phyloP scores from a whole-genome alignment of 306 rosid species.

The Potentilla sterilis region DNA sequence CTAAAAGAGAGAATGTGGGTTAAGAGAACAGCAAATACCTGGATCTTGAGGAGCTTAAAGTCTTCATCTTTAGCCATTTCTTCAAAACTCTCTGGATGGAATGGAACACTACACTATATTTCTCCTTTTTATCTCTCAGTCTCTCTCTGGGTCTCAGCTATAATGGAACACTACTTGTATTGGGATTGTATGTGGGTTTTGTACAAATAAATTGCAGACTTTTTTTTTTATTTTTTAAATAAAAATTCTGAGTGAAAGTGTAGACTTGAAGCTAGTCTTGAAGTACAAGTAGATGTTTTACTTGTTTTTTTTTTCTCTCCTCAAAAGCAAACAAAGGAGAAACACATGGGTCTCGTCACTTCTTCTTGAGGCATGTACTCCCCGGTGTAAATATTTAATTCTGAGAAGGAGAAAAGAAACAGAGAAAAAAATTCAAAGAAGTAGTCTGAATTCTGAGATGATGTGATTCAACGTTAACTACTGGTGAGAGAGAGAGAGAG shows the following conservation, averaged over 20 bases:
- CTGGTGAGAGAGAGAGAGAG: conserved; percentile 15
- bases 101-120: neutral
- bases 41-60: conserved; percentile 95
- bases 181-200: conserved; percentile 33
- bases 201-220: neutral
- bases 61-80: conserved; percentile 94
- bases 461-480: conserved; percentile 54
- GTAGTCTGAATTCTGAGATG: conserved; percentile 46
- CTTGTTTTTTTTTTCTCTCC: conserved; percentile 6
- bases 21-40: conserved; percentile 47
- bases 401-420: neutral
- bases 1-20: conserved; percentile 36
- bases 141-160: neutral
- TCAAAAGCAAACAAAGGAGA: conserved; percentile 42
- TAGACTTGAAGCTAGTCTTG: conserved; percentile 3
- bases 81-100: conserved; percentile 50
- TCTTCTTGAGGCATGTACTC: conserved; percentile 3
- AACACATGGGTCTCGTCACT: conserved; percentile 47
- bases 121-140: neutral
- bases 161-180: neutral
- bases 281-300: conserved; percentile 11
- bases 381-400: neutral
- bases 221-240: neutral
- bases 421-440: neutral
- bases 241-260: neutral